These are phyloP conservation scores for Capsicum rhomboideum DNA, from an alignment of 257 asterid species.

Conservation along the genomic window DNA sequence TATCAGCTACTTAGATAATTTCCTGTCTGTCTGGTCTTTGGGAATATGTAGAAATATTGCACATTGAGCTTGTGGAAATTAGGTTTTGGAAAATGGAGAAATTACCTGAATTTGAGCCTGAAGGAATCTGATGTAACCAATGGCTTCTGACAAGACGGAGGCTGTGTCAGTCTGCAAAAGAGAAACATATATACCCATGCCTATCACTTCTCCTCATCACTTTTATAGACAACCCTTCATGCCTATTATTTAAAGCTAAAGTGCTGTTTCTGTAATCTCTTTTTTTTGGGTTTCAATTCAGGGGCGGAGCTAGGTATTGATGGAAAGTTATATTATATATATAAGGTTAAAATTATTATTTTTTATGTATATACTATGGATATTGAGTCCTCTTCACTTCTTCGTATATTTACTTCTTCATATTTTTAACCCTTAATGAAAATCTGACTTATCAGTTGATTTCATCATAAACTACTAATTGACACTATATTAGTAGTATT, in stretches of 20 bases:
- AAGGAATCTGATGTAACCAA: conserved; percentile 89
- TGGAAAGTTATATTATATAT: too few relatives aligned
- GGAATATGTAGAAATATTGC: too few relatives aligned
- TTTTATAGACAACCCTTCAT: conserved; percentile 19
- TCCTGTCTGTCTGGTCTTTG: too few relatives aligned
- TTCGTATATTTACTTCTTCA: too few relatives aligned
- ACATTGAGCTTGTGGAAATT: too few relatives aligned
- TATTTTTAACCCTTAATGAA: too few relatives aligned
- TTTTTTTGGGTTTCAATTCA: conserved; percentile 19
- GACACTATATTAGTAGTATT: not conserved
- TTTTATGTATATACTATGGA: too few relatives aligned
- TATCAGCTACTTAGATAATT: too few relatives aligned
- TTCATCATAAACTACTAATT: conserved; percentile 12
- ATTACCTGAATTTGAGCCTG: conserved; percentile 71
- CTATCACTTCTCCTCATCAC: conserved; percentile 13
- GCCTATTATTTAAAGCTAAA: conserved; percentile 13
- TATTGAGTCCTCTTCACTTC: too few relatives aligned
- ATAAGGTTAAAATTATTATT: too few relatives aligned
- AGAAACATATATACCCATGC: conserved; percentile 19
- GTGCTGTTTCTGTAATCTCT: conserved; percentile 1
- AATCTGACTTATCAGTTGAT: too few relatives aligned
- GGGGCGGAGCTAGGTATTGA: too few relatives aligned
- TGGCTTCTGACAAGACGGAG: conserved; percentile 93
- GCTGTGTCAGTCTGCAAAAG: conserved; percentile 99
- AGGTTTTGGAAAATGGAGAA: not conserved